Percentiles rank a stretch among this genome's conserved stretches.
phyloP scores from a whole-genome alignment of 805 yeast species.

The Candida hispaniensis region DNA sequence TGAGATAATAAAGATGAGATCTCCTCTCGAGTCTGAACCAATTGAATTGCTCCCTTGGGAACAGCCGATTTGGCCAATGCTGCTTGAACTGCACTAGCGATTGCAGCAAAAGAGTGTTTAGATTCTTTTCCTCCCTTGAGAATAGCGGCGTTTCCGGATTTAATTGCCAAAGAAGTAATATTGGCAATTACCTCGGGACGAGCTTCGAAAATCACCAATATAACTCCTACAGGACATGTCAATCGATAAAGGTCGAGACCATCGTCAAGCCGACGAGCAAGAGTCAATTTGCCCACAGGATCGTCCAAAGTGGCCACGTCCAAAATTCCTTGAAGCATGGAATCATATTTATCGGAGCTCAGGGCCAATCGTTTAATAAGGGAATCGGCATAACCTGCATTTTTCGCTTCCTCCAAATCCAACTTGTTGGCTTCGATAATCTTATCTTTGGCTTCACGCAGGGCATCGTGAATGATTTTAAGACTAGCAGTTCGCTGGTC shows the following conservation, averaged over 20 bases:
- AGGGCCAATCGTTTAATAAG: constrained; percentile 78
- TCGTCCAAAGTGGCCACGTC: constrained; percentile 86
- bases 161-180: constrained; percentile 88
- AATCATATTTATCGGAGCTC: constrained; percentile 73
- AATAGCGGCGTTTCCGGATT: constrained; percentile 94
- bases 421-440: constrained; percentile 62
- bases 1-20: constrained; percentile 75
- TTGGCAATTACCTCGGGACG: constrained; percentile 98
- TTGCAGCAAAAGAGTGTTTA: constrained; percentile 66
- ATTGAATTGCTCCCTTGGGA: constrained; percentile 72
- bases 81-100: constrained; percentile 58
- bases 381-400: constrained; percentile 53
- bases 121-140: constrained; percentile 97
- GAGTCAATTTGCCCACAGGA: constrained; percentile 81
- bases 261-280: constrained; percentile 79
- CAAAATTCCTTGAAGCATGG: constrained; percentile 87
- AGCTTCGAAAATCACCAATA: constrained; percentile 86
- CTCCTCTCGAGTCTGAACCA: constrained; percentile 81
- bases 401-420: constrained; percentile 63
- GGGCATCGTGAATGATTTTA: constrained; percentile 57
- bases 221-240: constrained; percentile 90
- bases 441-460: constrained; percentile 45
- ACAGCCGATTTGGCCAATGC: constrained; percentile 57
- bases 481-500: constrained; percentile 66
- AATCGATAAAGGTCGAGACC: constrained; percentile 74